phyloP scores from a whole-genome alignment of 805 yeast genomes.

The Metschnikowia matae region DNA sequence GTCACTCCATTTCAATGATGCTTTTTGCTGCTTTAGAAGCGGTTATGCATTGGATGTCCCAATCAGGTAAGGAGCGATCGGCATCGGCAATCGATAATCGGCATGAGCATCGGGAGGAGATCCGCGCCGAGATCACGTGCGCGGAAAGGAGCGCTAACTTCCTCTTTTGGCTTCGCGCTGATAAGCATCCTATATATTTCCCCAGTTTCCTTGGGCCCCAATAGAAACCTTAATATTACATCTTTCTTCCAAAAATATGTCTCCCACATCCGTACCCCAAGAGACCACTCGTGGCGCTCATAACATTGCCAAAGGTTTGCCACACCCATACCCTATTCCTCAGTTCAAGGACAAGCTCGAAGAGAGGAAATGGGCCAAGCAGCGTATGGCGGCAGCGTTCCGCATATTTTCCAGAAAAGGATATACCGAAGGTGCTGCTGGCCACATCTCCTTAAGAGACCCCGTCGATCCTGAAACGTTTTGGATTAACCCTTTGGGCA shows the following conservation, averaged over 20 bases:
- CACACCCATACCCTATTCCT: slow-evolving; percentile 51
- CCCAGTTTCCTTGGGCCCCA: background rate
- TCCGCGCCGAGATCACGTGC: background rate
- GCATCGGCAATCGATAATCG: too few relatives aligned
- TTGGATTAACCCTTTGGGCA: slow-evolving; percentile 88
- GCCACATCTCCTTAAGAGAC: slow-evolving; percentile 82
- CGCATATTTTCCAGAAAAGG: slow-evolving; percentile 78
- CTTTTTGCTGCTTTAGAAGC: too few relatives aligned
- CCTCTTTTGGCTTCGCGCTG: slow-evolving; percentile 1
- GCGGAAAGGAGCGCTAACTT: background rate
- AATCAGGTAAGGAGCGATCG: background rate
- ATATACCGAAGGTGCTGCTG: slow-evolving; percentile 74
- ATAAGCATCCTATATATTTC: background rate
- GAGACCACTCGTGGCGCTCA: slow-evolving; percentile 49
- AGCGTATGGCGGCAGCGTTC: slow-evolving; percentile 85
- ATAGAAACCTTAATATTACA: background rate
- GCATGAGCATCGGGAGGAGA: too few relatives aligned
- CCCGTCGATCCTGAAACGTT: slow-evolving; percentile 77
- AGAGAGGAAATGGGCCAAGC: slow-evolving; percentile 52
- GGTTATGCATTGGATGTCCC: background rate
- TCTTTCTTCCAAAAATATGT: background rate
- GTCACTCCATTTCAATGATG: too few relatives aligned
- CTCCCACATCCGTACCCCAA: background rate
- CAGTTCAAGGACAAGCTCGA: slow-evolving; percentile 44
- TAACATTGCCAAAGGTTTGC: slow-evolving; percentile 53